Base-by-base conservation (phyloP, 2,329 filamentous ascomycete genomes). In the Mariannaea sp. region DNA sequence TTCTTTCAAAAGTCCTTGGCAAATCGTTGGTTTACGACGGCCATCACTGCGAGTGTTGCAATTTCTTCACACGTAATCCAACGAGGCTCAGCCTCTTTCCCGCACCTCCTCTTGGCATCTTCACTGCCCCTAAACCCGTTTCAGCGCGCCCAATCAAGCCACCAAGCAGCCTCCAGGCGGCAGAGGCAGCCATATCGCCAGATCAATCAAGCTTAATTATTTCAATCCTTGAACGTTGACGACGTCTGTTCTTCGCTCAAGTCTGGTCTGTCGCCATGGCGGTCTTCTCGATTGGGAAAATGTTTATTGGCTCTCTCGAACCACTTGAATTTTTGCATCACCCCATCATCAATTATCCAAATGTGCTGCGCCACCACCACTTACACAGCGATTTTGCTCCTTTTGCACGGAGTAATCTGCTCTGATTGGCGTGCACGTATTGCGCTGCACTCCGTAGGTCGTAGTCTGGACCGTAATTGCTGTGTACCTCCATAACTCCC, bases 291-390 rank as follows among this genome's bases (percentile, higher is more conserved):
- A 33, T 33, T 39, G 33, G 45, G 7, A 24, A 5, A 14, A 4
- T 12, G 26, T 13, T 14, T 16, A 17, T 17, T 17, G 14, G 14
- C 20, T 8, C 8, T 14, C 39, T 41, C 39, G 39, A 41, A 41
- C 39, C 39, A 41, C 39, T 7, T 33, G 24, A 22, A 14, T 41
- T n/a, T 17, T 26, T 38, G 47, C 47, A 39, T 49, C 39, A 7
- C 36, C 12, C 19, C 36, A 40, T 40, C 16, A 17, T 49, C 36
- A 19, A n/a, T 24, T 24, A 17, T 24, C 10, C 19, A 24, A 36
- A 14, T 19, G 29, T 42, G 30, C 47, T 49, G 47, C 47, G 47
- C 47, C 47, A 42, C 47, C 47, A 49, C 24, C 29, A 36, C 20
- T 49, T 36, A 49, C 47, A 49, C 39, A 39, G 9, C 33, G 26